Evolutionary conservation across 371 early-diverging fungal genomes (phyloP).

Genomic region (Rhizopus stolonifer): DNA sequence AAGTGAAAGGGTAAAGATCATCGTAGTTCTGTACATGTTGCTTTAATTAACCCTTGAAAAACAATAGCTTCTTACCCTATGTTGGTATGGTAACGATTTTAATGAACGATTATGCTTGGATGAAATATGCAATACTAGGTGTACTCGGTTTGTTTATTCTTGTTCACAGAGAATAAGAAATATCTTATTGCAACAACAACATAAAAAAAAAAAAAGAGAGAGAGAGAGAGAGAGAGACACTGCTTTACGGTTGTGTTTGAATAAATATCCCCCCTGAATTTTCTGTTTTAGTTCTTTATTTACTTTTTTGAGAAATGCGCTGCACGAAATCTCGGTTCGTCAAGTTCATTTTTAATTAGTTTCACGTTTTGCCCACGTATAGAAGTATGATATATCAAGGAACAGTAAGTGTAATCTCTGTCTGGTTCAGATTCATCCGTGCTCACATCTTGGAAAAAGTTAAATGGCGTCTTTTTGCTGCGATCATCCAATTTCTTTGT

Average conservation of each 20-base stretch:
- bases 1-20: conserved; percentile 84
- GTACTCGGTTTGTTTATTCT: conserved; percentile 75
- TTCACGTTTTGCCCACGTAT: conserved; percentile 7
- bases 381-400: conserved; percentile 13
- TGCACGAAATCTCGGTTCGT: conserved; percentile 3
- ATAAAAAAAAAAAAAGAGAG: conserved; percentile 1
- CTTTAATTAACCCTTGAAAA: not conserved
- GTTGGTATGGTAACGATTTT: conserved; percentile 97
- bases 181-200: too few species aligned
- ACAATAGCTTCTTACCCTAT: conserved; percentile 81
- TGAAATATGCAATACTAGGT: conserved; percentile 80
- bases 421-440: conserved; percentile 6
- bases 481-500: too few species aligned
- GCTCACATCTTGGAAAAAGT: conserved; percentile 17
- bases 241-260: too few species aligned
- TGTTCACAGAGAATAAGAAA: conserved; percentile 59
- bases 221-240: not conserved
- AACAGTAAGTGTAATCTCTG: not conserved
- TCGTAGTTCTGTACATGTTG: too few species aligned
- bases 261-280: too few species aligned
- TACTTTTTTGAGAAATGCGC: not conserved
- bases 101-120: conserved; percentile 93
- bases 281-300: too few species aligned
- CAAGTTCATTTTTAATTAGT: not conserved
- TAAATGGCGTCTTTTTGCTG: too few species aligned